phyloP scores from a whole-genome alignment of 1,139 yeast genomes.

The Diutina pseudorugosa region DNA sequence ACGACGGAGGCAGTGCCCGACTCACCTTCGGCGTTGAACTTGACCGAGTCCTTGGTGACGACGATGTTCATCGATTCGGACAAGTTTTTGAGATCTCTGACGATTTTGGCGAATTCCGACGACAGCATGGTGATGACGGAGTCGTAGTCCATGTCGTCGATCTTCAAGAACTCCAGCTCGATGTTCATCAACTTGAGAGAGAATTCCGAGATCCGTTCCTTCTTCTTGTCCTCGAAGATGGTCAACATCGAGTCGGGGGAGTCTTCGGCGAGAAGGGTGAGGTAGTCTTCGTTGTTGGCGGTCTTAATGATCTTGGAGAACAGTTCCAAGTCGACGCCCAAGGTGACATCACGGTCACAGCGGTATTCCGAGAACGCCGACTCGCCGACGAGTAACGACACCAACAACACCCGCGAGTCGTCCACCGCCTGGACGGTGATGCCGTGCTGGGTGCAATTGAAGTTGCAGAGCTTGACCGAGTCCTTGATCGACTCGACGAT shows the following conservation, averaged over 20 bases:
- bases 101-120: constrained; percentile 75
- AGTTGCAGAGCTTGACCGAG: constrained; percentile 87
- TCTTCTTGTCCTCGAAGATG: constrained; percentile 81
- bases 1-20: constrained; percentile 82
- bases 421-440: constrained; percentile 96
- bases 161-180: constrained; percentile 86
- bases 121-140: constrained; percentile 84
- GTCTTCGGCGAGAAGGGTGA: constrained; percentile 88
- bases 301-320: constrained; percentile 80
- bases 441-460: constrained; percentile 92
- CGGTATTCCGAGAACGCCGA: constrained; percentile 90
- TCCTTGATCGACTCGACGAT: constrained; percentile 89
- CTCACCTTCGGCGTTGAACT: constrained; percentile 86
- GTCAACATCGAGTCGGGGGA: constrained; percentile 72
- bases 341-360: constrained; percentile 87
- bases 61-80: constrained; percentile 79
- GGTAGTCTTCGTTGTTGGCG: constrained; percentile 82
- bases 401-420: constrained; percentile 89
- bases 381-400: constrained; percentile 75
- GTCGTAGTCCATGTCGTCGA: constrained; percentile 90
- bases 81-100: constrained; percentile 76
- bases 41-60: constrained; percentile 87
- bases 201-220: constrained; percentile 88
- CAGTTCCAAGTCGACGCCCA: constrained; percentile 84
- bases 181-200: constrained; percentile 90